Percentiles rank a stretch among this genome's conserved stretches.
phyloP scores from a whole-genome alignment of 2,329 filamentous ascomycete genomes.

The Blumeriella jaapii region DNA sequence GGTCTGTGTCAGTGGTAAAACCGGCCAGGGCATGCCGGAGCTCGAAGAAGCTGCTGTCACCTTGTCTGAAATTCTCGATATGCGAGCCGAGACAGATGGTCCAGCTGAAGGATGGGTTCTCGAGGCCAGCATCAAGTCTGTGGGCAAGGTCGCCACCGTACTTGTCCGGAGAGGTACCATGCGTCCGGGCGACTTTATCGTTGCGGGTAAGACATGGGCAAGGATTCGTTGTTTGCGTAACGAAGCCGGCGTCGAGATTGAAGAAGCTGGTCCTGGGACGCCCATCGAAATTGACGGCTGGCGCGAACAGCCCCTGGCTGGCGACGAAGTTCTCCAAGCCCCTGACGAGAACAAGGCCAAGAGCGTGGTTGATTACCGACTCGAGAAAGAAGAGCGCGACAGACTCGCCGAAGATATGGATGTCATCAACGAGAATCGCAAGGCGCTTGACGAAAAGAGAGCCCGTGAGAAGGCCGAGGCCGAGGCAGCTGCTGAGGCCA shows the following conservation, averaged over 20 bases:
- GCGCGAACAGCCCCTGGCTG: slow-evolving; percentile 75
- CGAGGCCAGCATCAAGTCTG: slow-evolving; percentile 77
- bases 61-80: slow-evolving; percentile 80
- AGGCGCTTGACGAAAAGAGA: slow-evolving; percentile 43
- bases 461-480: slow-evolving; percentile 47
- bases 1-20: slow-evolving; percentile 85
- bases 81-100: slow-evolving; percentile 67
- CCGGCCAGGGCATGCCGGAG: slow-evolving; percentile 80
- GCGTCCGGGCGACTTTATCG: slow-evolving; percentile 66
- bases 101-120: slow-evolving; percentile 87
- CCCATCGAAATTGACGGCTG: slow-evolving; percentile 94
- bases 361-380: slow-evolving; percentile 63
- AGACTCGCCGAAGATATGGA: slow-evolving; percentile 57
- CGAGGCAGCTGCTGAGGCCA: slow-evolving; percentile 31
- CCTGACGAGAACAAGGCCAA: slow-evolving; percentile 67
- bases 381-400: slow-evolving; percentile 58
- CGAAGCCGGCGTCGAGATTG: slow-evolving; percentile 63
- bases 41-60: slow-evolving; percentile 84
- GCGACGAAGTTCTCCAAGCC: slow-evolving; percentile 79
- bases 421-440: slow-evolving; percentile 60
- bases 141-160: slow-evolving; percentile 77
- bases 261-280: slow-evolving; percentile 71
- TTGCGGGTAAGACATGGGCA: slow-evolving; percentile 81
- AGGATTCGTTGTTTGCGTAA: slow-evolving; percentile 76
- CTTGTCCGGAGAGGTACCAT: slow-evolving; percentile 83